Evolutionary conservation across 148 eudicot species (phyloP).

Genomic region (Vaccinium vitisidaea): DNA sequence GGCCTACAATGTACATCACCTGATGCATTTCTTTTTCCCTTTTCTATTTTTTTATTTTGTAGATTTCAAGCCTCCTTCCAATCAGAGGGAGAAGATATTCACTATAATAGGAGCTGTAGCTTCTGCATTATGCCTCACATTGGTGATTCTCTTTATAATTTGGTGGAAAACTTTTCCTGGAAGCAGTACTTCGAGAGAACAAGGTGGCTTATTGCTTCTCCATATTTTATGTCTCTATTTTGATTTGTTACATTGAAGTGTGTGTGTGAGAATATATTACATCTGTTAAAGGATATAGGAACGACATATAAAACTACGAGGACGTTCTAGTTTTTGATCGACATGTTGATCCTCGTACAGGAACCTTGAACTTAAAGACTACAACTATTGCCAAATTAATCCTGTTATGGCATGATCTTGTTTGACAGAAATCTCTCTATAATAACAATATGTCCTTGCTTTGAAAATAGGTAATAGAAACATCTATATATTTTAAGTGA

Average conservation of each 20-base stretch:
- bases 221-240: background rate
- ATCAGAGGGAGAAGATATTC: slow-evolving; percentile 16
- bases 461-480: too few species aligned
- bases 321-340: background rate
- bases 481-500: too few species aligned
- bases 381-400: background rate
- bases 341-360: background rate
- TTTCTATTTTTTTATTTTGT: background rate
- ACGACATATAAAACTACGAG: background rate
- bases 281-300: background rate
- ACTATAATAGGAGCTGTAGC: slow-evolving; percentile 32
- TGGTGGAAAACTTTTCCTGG: slow-evolving; percentile 37
- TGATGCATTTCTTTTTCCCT: background rate
- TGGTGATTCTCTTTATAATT: slow-evolving; percentile 17
- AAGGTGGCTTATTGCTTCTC: slow-evolving; percentile 35
- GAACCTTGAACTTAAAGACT: too few species aligned
- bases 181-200: slow-evolving; percentile 40
- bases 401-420: too few species aligned
- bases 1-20: too few species aligned
- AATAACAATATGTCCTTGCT: too few species aligned
- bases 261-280: background rate
- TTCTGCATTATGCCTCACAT: slow-evolving; percentile 26
- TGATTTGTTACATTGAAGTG: background rate
- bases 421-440: too few species aligned
- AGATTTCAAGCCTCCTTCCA: slow-evolving; percentile 42